Evolutionary conservation across 2,329 filamentous ascomycete species (phyloP).

Genomic region (Purpureocillium takamizusanense): DNA sequence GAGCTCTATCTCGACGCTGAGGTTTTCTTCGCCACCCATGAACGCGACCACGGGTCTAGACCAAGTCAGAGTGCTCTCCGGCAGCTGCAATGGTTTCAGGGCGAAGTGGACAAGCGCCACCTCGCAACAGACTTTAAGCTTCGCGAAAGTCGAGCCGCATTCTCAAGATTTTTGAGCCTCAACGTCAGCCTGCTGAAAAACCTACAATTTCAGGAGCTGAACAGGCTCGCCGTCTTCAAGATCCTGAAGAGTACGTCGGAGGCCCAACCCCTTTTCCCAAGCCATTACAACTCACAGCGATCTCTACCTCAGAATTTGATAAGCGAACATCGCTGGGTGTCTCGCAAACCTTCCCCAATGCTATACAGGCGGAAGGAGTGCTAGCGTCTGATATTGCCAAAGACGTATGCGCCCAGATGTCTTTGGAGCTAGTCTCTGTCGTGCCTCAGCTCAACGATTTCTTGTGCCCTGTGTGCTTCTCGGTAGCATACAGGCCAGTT

Average conservation of each 20-base stretch:
- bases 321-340: conserved; percentile 71
- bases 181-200: conserved; percentile 72
- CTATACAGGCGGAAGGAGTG: conserved; percentile 49
- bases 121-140: conserved; percentile 57
- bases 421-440: conserved; percentile 59
- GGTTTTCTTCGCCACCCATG: conserved; percentile 73
- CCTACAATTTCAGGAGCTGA: conserved; percentile 77
- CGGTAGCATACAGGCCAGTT: conserved; percentile 75
- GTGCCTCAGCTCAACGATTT: conserved; percentile 83
- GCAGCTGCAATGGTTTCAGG: conserved; percentile 63
- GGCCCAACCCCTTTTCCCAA: too few relatives aligned
- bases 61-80: conserved; percentile 56
- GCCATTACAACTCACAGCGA: not conserved
- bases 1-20: conserved; percentile 71
- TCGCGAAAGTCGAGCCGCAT: conserved; percentile 52
- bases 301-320: conserved; percentile 59
- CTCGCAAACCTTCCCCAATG: conserved; percentile 50
- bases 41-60: conserved; percentile 60
- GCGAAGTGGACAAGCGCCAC: conserved; percentile 51
- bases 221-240: conserved; percentile 67
- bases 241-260: conserved; percentile 67
- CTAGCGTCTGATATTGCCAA: conserved; percentile 62
- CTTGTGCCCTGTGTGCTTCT: conserved; percentile 70
- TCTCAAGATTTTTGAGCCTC: conserved; percentile 60
- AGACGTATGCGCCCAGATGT: conserved; percentile 66